Evolutionary conservation across 2,329 filamentous ascomycete species (phyloP), one percentile per base, ranked within the genome.

Genomic region (Xylariaceae sp.): DNA sequence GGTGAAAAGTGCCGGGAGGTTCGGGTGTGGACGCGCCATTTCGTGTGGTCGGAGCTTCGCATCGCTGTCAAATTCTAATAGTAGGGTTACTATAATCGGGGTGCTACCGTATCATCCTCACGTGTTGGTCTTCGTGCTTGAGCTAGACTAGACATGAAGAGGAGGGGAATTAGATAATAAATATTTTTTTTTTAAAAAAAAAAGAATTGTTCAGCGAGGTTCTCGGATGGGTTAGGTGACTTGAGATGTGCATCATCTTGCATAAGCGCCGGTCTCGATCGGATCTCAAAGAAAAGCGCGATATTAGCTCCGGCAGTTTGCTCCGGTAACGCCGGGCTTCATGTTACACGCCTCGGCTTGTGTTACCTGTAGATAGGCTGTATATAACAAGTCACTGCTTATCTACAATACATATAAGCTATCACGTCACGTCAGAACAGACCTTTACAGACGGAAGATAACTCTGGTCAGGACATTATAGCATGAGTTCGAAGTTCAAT

Each of bases 1-100:
- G 3, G 72, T 65, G 64, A 80, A 78, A 60, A 73, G 73, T 8
- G 71, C 64, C 46, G 74, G 47, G 19, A 77, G 40, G 57, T 60
- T 56, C 47, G 61, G 45, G 47, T 65, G 55, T 44, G 58, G 47
- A 56, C 65, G 60, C 37, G 64, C 55, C 62, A 65, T 64, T 51
- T 51, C 19, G 19, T 19, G 39, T 43, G 45, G 9, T 50, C 26
- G 31, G 29, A 19, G 43, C 11, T 51, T 51, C 51, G 49, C 64
- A 65, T 66, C 47, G 51, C 47, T 35, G 12, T 52, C 6, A 8
- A 32, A 0, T 37, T 19, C 19, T 19, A 19, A 39, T 19, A 8
- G 6, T 12, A n/a, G 31, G 3, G 7, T 19, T 12, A 2, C 11
- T 39, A 47, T 31, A n/a, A 41, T 40, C 37, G 30, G 41, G 35